Conservation (phyloP, 1,139 yeast species). For the Diutina siamensis region DNA sequence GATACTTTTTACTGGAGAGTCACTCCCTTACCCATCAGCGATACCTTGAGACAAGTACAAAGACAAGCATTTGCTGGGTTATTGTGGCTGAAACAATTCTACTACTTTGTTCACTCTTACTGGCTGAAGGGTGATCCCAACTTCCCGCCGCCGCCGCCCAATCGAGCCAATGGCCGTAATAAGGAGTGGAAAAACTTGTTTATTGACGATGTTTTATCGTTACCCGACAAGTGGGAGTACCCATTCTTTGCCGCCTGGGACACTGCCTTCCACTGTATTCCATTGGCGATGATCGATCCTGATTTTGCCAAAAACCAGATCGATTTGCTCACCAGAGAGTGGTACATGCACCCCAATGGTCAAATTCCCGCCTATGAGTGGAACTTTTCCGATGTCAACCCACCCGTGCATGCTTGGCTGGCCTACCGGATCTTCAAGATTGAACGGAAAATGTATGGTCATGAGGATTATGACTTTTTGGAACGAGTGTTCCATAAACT, state of each 20-base stretch:
- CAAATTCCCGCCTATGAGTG: conserved; percentile 97
- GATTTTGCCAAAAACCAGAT: conserved; percentile 87
- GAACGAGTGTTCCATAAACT: conserved; percentile 90
- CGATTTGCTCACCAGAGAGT: conserved; percentile 80
- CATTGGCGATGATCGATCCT: conserved; percentile 91
- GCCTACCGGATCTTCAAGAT: conserved; percentile 83
- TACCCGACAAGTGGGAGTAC: conserved; percentile 96
- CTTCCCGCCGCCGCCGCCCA: conserved; percentile 32
- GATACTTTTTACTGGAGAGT: conserved; percentile 90
- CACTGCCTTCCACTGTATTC: conserved; percentile 92
- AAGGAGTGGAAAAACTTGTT: conserved; percentile 83
- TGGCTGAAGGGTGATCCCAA: conserved; percentile 88
- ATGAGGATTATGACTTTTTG: conserved; percentile 72
- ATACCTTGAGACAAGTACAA: conserved; percentile 74
- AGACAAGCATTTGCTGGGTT: conserved; percentile 93
- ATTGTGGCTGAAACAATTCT: conserved; percentile 91
- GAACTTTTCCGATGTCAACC: conserved; percentile 93
- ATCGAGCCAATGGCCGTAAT: conserved; percentile 12
- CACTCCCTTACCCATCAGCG: conserved; percentile 77
- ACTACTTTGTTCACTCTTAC: conserved; percentile 74
- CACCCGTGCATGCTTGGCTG: conserved; percentile 98
- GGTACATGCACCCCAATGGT: conserved; percentile 99
- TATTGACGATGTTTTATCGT: conserved; percentile 76
- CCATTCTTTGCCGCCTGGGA: conserved; percentile 99
- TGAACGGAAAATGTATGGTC: conserved; percentile 78